Evolutionary conservation across 257 asterid species (phyloP), one percentile per base, ranked within the genome.

Genomic region (Solanum virginianum): DNA sequence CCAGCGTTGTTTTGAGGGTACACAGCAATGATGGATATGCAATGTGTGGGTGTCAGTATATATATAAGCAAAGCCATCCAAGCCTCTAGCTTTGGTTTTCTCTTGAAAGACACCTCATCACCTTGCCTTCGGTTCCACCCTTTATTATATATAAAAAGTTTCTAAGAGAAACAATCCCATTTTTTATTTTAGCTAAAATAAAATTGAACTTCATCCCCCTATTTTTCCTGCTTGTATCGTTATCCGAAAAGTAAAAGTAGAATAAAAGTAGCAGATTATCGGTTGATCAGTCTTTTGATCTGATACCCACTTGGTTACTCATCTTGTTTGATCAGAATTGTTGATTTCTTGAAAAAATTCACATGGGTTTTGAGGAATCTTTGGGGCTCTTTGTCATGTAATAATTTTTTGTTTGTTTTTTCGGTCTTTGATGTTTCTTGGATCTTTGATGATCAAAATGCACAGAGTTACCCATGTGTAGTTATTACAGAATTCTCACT

Each of bases 391-490:
- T 57, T 89, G 77, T 90, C 90, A 89, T 93, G 96, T 93, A 86
- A 90, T 75, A 51, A 87, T 85, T 81, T 54, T 51, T 16, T 68
- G 24, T 32, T 81, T 85, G 75, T 84, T 80, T 83, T 53, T 68
- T 36, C 6, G 41, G 41, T 57, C 26, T 56, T 85, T 82, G 55
- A 20, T 82, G 80, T 83, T 83, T 8, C 41, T 69, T 83, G 85
- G 97, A 94, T 93, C 93, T 91, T 75, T 15, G 17, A 92, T 88
- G 87, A 87, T 90, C 87, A 86, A 80, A 90, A 93, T 92, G 95
- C 89, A 86, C 89, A 90, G 80, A 75, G 85, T 65, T 10, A 29
- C 69, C 63, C 86, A 80, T 89, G 65, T 88, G 13, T 12, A 26
- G 82, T 24, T 39, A 14, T 59, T 81, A 20, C 39, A 39, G n/a